Evolutionary conservation across 2,329 filamentous ascomycete species (phyloP).

Genomic region (Albifimbria verrucaria): DNA sequence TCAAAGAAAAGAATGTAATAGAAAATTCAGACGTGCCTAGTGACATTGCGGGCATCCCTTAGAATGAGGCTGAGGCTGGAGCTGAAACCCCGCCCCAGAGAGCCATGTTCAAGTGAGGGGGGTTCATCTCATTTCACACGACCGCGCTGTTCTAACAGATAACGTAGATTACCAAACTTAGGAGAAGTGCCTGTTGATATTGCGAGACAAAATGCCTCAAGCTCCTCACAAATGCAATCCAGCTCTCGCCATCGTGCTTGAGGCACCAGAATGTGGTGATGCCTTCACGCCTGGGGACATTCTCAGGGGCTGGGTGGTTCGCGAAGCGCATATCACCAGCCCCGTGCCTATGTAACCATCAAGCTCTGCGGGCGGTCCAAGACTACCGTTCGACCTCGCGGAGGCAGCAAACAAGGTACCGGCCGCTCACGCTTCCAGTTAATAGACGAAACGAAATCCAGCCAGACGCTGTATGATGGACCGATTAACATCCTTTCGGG

Average conservation of each 20-base stretch:
- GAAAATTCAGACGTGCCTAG: too few species aligned
- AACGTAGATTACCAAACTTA: neutral
- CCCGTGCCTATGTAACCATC: constrained; percentile 3
- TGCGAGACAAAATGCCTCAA: neutral
- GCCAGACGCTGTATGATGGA: neutral
- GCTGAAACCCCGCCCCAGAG: neutral
- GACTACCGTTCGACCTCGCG: neutral
- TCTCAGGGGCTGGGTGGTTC: constrained; percentile 4
- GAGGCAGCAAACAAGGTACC: neutral
- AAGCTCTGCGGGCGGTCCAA: constrained; percentile 3
- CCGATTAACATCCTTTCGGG: neutral
- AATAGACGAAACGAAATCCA: neutral
- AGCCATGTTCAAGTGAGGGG: neutral
- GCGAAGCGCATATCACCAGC: neutral
- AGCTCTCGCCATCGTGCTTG: neutral
- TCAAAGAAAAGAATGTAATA: too few species aligned
- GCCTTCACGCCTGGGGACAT: constrained; percentile 4
- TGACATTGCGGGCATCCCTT: neutral
- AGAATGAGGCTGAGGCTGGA: neutral
- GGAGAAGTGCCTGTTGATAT: neutral
- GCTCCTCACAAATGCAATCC: neutral
- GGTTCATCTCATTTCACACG: neutral
- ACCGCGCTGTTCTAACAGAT: neutral
- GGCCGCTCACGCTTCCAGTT: neutral
- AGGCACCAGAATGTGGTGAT: neutral